Percentiles rank a stretch among this genome's conserved stretches.
Evolutionary conservation across 495 filamentous ascomycete species (phyloP).

Genomic region (Cetradonia linearis): DNA sequence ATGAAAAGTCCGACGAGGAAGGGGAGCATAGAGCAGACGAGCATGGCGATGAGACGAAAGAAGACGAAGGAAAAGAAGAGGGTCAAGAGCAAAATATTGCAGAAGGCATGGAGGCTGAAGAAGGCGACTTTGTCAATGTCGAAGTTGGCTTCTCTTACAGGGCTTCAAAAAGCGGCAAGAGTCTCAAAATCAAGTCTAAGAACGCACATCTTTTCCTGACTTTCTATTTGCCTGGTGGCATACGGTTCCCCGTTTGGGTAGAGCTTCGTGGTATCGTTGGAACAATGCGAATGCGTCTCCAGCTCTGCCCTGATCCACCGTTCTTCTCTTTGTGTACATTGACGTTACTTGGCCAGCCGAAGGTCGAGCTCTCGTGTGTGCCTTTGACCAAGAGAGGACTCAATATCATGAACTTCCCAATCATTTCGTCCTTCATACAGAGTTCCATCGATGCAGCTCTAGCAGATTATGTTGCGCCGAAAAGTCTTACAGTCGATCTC

Average conservation of each 20-base stretch:
- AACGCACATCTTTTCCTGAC: slow-evolving; percentile 60
- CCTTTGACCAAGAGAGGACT: slow-evolving; percentile 55
- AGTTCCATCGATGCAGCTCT: slow-evolving; percentile 60
- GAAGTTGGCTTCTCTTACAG: slow-evolving; percentile 63
- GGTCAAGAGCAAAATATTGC: slow-evolving; percentile 40
- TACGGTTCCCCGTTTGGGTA: slow-evolving; percentile 60
- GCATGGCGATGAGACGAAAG: slow-evolving; percentile 22
- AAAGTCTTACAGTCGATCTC: slow-evolving; percentile 58
- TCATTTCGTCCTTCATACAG: slow-evolving; percentile 64
- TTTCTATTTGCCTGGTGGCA: slow-evolving; percentile 52
- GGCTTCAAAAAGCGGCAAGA: slow-evolving; percentile 44
- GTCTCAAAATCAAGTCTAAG: slow-evolving; percentile 49
- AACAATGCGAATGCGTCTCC: slow-evolving; percentile 52
- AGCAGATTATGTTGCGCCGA: slow-evolving; percentile 62
- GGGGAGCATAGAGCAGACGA: slow-evolving; percentile 20
- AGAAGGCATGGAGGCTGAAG: slow-evolving; percentile 62
- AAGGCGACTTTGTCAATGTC: slow-evolving; percentile 62
- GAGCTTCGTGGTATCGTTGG: slow-evolving; percentile 58
- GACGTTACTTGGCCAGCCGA: slow-evolving; percentile 67
- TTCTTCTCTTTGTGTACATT: slow-evolving; percentile 61
- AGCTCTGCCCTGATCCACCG: slow-evolving; percentile 60
- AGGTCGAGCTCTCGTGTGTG: slow-evolving; percentile 56
- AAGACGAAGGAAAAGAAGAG: slow-evolving; percentile 24
- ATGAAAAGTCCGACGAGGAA: slow-evolving; percentile 18
- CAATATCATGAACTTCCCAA: slow-evolving; percentile 61